Conservation (phyloP, 306 rosid genomes). For the Pterocarpus santalinus region DNA sequence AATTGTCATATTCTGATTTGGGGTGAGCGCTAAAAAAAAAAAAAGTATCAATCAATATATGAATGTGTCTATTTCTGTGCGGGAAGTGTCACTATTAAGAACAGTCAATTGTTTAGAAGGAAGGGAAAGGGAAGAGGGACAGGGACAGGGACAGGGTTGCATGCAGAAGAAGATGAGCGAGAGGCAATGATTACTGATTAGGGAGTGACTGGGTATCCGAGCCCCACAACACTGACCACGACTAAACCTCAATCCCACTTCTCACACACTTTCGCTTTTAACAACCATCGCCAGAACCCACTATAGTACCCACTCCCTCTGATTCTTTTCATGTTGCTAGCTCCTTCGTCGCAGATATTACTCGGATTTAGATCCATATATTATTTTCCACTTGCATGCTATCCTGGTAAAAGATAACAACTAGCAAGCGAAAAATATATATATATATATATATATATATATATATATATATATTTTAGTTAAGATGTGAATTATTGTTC, state of each 20-base stretch:
- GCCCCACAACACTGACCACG: slow-evolving; percentile 60
- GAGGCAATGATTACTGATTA: slow-evolving; percentile 57
- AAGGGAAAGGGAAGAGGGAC: slow-evolving; percentile 32
- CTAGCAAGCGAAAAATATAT: too few species aligned
- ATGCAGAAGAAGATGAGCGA: slow-evolving; percentile 59
- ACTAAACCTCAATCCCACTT: slow-evolving; percentile 64
- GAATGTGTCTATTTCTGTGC: slow-evolving; percentile 40
- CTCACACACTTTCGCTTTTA: slow-evolving; percentile 41
- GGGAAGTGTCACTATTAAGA: slow-evolving; percentile 55
- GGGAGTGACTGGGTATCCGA: slow-evolving; percentile 49
- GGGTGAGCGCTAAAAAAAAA: neutral
- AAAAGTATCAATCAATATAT: neutral
- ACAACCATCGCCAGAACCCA: neutral
- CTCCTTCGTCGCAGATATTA: too few species aligned
- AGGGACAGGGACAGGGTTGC: slow-evolving; percentile 28
- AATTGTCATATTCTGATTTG: slow-evolving; percentile 41
- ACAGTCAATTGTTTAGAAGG: slow-evolving; percentile 54
- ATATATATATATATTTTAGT: too few species aligned
- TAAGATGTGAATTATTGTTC: too few species aligned
- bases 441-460: too few species aligned
- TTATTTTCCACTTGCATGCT: too few species aligned
- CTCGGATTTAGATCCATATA: too few species aligned
- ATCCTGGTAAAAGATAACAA: too few species aligned
- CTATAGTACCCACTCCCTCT: neutral
- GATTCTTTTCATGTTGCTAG: neutral